Conservation (phyloP, 2,329 filamentous ascomycete genomes). For the Colletotrichum eleusines region DNA sequence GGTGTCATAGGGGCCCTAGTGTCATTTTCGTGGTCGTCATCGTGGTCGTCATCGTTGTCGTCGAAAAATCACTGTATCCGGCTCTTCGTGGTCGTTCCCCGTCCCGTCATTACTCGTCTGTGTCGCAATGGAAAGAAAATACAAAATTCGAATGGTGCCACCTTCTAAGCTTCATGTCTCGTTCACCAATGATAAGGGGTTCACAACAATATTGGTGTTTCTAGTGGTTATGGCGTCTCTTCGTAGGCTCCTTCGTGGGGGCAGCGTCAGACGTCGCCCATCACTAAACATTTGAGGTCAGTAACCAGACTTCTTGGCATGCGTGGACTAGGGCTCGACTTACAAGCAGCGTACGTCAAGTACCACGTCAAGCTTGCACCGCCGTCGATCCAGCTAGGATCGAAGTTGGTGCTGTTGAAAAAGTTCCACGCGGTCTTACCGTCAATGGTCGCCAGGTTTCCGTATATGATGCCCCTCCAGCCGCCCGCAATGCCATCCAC, state of each 20-base stretch:
- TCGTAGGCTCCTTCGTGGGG: neutral
- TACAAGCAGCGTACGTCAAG: slow-evolving; percentile 80
- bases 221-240: neutral
- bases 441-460: slow-evolving; percentile 84
- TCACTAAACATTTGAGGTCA: slow-evolving; percentile 17
- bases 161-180: slow-evolving; percentile 5
- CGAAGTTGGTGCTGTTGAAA: slow-evolving; percentile 76
- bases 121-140: neutral
- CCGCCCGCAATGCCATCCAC: slow-evolving; percentile 76
- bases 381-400: slow-evolving; percentile 79
- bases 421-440: slow-evolving; percentile 78
- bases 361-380: slow-evolving; percentile 90
- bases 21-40: neutral
- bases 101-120: slow-evolving; percentile 13
- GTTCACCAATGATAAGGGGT: neutral
- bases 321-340: slow-evolving; percentile 51
- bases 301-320: neutral
- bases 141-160: slow-evolving; percentile 10
- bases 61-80: neutral
- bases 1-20: neutral
- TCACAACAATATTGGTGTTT: neutral
- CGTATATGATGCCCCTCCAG: slow-evolving; percentile 88
- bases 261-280: slow-evolving; percentile 8
- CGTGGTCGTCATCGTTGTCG: neutral
- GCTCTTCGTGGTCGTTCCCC: neutral